A percentile compares a stretch with the other conserved stretches of the same genome.
phyloP scores from a whole-genome alignment of 768 basidiomycete genomes.

The Lactarius sp. region DNA sequence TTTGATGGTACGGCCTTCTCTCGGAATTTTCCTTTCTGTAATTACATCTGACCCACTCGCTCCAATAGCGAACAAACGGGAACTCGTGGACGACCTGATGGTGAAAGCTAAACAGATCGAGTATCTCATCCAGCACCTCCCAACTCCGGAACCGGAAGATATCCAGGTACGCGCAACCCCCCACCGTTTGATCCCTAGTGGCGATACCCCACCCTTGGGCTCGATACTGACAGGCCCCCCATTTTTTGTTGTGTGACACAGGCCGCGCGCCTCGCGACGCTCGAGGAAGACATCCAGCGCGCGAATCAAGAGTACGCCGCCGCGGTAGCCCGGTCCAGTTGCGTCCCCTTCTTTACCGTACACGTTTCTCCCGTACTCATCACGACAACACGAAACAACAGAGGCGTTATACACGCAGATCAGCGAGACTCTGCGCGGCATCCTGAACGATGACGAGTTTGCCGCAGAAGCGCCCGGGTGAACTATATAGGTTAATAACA shows the following conservation, averaged over 20 bases:
- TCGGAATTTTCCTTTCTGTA: background rate
- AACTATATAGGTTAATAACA: background rate
- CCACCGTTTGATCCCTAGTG: background rate
- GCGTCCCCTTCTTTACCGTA: background rate
- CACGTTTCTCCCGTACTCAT: background rate
- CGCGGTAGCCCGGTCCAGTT: constrained; percentile 74
- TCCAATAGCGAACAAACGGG: constrained; percentile 67
- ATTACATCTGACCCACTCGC: background rate
- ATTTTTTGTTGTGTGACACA: constrained; percentile 29
- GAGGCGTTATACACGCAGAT: constrained; percentile 59
- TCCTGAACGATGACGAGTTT: constrained; percentile 52
- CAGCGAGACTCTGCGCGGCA: constrained; percentile 49
- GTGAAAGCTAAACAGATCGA: constrained; percentile 88
- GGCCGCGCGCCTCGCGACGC: constrained; percentile 58
- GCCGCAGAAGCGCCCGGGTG: constrained; percentile 28
- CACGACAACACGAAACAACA: constrained; percentile 27
- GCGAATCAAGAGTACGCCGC: constrained; percentile 73
- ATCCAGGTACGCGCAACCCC: constrained; percentile 47
- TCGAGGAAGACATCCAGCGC: constrained; percentile 65
- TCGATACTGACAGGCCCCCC: background rate
- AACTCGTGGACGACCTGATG: constrained; percentile 78
- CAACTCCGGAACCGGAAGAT: constrained; percentile 73
- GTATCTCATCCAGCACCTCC: constrained; percentile 73
- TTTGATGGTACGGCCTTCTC: constrained; percentile 57
- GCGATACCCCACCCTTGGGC: too few species aligned